Base-by-base conservation (phyloP, 2,329 filamentous ascomycete species). In the Aspergillus proliferans region DNA sequence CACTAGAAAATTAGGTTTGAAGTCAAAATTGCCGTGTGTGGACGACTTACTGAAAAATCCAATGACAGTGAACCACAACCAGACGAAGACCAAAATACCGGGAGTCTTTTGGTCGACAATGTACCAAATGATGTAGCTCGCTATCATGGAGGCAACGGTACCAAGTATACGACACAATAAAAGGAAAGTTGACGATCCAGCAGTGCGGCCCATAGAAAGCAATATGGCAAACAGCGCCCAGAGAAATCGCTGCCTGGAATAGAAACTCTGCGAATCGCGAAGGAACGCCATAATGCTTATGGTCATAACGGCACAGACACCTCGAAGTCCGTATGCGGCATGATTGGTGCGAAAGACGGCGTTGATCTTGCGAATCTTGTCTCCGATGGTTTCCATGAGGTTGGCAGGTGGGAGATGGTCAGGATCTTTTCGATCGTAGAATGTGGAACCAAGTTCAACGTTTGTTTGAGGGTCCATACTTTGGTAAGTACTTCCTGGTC, bases 121-220 rank as follows among this genome's bases (percentile, higher is more conserved):
- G 36, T 40, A 40, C 36, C 36, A 40, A 40, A 40, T 40, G 36
- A 40, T 40, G 36, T 40, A 40, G 36, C 36, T 40, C 36, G 36
- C 36, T 40, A 40, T 40, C 36, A 40, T 40, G n/a, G 36, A 40
- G 36, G 36, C 36, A 40, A 40, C 12, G n/a, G 36, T 40, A 40
- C 36, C 36, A 40, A 40, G 14, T 40, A 40, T 40, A 40, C 36
- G 36, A n/a, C 36, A 40, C 36, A 40, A 12, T 18, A 40, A 40
- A 40, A 40, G 36, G 36, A 40, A 40, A 2, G 36, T 40, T 40
- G 36, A 40, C 15, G 36, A 40, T 18, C 36, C 36, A 40, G 36
- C 36, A 21, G 36, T 40, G n/a, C 36, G 36, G 15, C 36, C 36
- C 19, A 40, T 18, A 21, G 36, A 40, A 40, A 40, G 36, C n/a